phyloP scores from a whole-genome alignment of 2,329 filamentous ascomycete genomes.

The Aspergillus tamarii region DNA sequence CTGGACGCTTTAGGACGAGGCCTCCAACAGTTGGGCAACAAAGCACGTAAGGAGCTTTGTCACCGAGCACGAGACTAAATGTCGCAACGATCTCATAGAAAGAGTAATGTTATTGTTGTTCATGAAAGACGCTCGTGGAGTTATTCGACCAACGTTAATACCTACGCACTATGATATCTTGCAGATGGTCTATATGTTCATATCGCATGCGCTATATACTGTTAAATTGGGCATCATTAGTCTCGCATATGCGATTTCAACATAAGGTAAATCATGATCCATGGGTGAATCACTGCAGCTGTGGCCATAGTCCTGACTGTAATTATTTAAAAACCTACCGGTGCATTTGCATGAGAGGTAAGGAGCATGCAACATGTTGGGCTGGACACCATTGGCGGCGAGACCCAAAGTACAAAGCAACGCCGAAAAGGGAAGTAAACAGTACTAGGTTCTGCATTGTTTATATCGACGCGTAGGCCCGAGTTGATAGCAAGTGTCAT shows the following conservation, averaged over 20 bases:
- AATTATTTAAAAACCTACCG: not conserved
- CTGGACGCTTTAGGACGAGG: not conserved
- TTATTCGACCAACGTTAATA: not conserved
- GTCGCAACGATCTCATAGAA: not conserved
- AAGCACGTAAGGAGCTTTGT: not conserved
- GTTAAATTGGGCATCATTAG: not conserved
- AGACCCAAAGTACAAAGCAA: not conserved
- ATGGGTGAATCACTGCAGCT: constrained; percentile 6
- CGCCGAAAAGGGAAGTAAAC: not conserved
- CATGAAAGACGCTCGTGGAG: not conserved
- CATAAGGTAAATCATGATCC: not conserved
- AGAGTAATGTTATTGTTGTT: not conserved
- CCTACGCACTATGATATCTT: not conserved
- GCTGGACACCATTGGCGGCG: not conserved
- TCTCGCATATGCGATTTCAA: not conserved
- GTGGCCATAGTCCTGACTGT: not conserved
- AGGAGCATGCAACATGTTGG: constrained; percentile 3
- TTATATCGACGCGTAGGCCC: not conserved
- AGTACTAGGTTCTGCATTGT: not conserved
- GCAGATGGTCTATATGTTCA: not conserved
- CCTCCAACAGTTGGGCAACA: not conserved
- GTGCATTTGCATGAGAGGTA: constrained; percentile 4
- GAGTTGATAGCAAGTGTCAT: not conserved
- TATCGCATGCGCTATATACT: not conserved
- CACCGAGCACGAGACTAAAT: not conserved